A percentile compares a stretch with the other conserved stretches of the same genome.
These are phyloP conservation scores for Arthrobotrys conoides DNA, from an alignment of 2,329 filamentous ascomycete species.

Conservation along the genomic window DNA sequence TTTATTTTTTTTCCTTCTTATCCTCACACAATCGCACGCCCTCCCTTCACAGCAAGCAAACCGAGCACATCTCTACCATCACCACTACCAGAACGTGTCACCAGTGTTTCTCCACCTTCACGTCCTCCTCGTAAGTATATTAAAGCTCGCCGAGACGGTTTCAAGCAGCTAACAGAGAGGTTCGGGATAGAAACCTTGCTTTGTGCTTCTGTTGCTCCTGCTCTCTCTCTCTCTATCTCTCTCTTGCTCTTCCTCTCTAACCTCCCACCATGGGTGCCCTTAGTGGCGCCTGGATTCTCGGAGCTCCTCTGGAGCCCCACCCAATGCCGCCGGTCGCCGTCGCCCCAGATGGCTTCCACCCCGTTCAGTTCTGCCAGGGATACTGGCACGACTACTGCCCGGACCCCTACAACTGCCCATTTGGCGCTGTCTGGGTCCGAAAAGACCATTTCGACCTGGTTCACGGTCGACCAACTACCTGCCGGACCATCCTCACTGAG, in stretches of 20 bases:
- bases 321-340: neutral
- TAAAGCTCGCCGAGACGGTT: conserved; percentile 7
- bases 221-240: neutral
- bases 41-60: neutral
- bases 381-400: conserved; percentile 41
- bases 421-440: conserved; percentile 17
- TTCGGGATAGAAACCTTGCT: neutral
- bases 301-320: conserved; percentile 20
- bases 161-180: neutral
- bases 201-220: neutral
- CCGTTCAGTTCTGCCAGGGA: conserved; percentile 34
- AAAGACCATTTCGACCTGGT: neutral
- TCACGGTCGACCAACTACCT: neutral
- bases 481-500: neutral
- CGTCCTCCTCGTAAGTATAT: neutral
- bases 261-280: neutral
- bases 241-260: neutral
- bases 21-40: neutral
- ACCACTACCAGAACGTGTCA: neutral
- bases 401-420: conserved; percentile 24
- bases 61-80: neutral
- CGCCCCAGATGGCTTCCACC: conserved; percentile 34
- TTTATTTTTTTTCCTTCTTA: neutral
- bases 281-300: neutral
- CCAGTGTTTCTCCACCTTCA: neutral